Percentiles rank a stretch among this genome's conserved stretches.
These are phyloP conservation scores for Mycena citricolor DNA, from an alignment of 1,284 basidiomycete genomes.

Conservation along the genomic window DNA sequence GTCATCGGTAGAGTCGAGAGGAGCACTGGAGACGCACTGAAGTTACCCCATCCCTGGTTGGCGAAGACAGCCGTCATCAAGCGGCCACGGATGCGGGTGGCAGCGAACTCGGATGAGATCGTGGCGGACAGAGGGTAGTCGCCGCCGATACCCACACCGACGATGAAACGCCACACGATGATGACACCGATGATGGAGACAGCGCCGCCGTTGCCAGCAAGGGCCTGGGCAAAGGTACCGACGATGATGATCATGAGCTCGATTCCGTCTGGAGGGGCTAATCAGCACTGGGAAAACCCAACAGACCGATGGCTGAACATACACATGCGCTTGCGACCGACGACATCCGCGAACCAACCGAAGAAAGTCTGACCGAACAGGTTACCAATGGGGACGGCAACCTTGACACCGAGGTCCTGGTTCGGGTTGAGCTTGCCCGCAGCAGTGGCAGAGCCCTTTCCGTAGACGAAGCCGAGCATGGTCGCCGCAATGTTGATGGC, in stretches of 20 bases:
- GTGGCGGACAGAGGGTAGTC: slow-evolving; percentile 67
- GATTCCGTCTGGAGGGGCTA: slow-evolving; percentile 61
- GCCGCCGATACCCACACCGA: slow-evolving; percentile 73
- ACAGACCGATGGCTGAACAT: not conserved
- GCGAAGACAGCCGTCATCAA: slow-evolving; percentile 76
- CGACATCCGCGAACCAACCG: slow-evolving; percentile 13
- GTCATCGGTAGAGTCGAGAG: no score
- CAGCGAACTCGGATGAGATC: slow-evolving; percentile 76
- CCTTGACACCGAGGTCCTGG: slow-evolving; percentile 53
- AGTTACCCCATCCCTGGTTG: slow-evolving; percentile 68
- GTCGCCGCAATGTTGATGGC: slow-evolving; percentile 74
- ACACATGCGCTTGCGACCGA: slow-evolving; percentile 28
- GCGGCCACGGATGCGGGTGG: slow-evolving; percentile 68
- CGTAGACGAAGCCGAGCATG: slow-evolving; percentile 83
- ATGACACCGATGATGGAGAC: slow-evolving; percentile 62
- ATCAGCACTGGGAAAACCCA: not conserved
- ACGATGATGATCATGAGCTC: slow-evolving; percentile 72
- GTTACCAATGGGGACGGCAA: slow-evolving; percentile 14
- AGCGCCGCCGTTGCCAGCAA: slow-evolving; percentile 57
- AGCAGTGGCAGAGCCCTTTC: slow-evolving; percentile 23
- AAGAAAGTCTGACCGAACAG: slow-evolving; percentile 12
- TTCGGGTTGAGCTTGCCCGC: slow-evolving; percentile 38
- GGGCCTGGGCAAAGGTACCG: slow-evolving; percentile 60
- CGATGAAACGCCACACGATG: slow-evolving; percentile 65
- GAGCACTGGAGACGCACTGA: no score